Percentiles rank a stretch among this genome's conserved stretches.
Evolutionary conservation across 768 basidiomycete species (phyloP).

Genomic region (Mycena sanguinolenta): DNA sequence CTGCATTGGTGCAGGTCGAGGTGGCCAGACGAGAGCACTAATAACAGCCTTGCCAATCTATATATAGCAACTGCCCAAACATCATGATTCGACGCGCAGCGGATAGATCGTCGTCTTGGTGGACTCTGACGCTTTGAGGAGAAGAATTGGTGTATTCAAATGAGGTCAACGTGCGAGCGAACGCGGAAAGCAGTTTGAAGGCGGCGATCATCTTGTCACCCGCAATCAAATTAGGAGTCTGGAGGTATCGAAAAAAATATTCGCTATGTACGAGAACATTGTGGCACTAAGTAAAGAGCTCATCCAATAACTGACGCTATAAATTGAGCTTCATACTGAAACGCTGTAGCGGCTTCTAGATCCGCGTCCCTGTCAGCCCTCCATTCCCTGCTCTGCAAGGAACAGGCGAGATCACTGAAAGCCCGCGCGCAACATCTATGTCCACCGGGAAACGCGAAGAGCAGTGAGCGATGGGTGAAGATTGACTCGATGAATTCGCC

Average conservation of each 20-base stretch:
- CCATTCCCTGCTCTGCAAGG: conserved; percentile 76
- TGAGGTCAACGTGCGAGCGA: too few relatives aligned
- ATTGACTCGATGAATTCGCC: conserved; percentile 85
- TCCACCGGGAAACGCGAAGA: conserved; percentile 70
- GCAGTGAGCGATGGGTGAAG: conserved; percentile 81
- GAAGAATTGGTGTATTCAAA: too few relatives aligned
- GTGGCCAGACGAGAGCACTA: too few relatives aligned
- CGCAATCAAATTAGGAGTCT: too few relatives aligned
- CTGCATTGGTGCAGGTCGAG: conserved; percentile 5
- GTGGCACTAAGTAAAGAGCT: not conserved
- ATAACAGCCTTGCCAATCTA: not conserved
- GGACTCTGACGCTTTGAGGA: too few relatives aligned
- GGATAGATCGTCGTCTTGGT: too few relatives aligned
- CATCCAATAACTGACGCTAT: conserved; percentile 54
- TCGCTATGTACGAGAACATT: too few relatives aligned
- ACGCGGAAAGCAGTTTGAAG: too few relatives aligned
- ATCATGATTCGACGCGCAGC: too few relatives aligned
- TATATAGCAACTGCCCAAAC: too few relatives aligned
- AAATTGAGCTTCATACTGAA: conserved; percentile 78
- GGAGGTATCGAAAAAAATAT: too few relatives aligned
- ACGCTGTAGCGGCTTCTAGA: conserved; percentile 74
- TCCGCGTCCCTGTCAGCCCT: conserved; percentile 79
- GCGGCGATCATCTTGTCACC: too few relatives aligned
- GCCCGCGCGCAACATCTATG: conserved; percentile 75
- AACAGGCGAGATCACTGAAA: conserved; percentile 74